Conservation (phyloP, 2,329 filamentous ascomycete genomes). For the Ascochyta rabiei region DNA sequence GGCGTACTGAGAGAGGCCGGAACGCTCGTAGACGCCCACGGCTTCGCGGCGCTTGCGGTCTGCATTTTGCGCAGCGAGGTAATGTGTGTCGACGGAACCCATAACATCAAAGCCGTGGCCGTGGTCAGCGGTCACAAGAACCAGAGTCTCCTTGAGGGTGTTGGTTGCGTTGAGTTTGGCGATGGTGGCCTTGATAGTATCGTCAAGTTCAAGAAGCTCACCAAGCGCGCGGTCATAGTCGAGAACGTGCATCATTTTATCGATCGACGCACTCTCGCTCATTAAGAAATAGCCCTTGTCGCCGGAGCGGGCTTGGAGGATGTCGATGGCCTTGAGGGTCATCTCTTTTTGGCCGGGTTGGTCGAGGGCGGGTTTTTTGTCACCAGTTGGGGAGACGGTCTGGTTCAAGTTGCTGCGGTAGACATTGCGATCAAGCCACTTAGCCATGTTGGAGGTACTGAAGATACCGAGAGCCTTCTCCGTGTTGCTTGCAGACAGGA, state of each 20-base stretch:
- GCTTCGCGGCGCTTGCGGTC: constrained; percentile 77
- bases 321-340: constrained; percentile 84
- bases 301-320: constrained; percentile 69
- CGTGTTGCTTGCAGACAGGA: constrained; percentile 62
- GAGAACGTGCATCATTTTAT: constrained; percentile 86
- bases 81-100: constrained; percentile 80
- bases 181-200: constrained; percentile 78
- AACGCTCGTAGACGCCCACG: constrained; percentile 74
- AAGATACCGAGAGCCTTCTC: constrained; percentile 79
- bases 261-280: constrained; percentile 83
- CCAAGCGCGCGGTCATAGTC: constrained; percentile 87
- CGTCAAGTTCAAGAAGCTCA: constrained; percentile 83
- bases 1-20: constrained; percentile 77
- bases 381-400: constrained; percentile 72
- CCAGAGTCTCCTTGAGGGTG: constrained; percentile 74
- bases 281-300: constrained; percentile 85
- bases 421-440: constrained; percentile 85
- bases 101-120: constrained; percentile 90
- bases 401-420: constrained; percentile 74
- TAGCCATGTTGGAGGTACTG: constrained; percentile 74
- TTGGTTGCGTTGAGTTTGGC: constrained; percentile 69
- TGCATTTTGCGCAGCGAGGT: constrained; percentile 67
- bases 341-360: constrained; percentile 87
- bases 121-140: constrained; percentile 85
- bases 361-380: constrained; percentile 68